phyloP scores from a whole-genome alignment of 2,329 filamentous ascomycete species.

The Tolypocladium nubicola region DNA sequence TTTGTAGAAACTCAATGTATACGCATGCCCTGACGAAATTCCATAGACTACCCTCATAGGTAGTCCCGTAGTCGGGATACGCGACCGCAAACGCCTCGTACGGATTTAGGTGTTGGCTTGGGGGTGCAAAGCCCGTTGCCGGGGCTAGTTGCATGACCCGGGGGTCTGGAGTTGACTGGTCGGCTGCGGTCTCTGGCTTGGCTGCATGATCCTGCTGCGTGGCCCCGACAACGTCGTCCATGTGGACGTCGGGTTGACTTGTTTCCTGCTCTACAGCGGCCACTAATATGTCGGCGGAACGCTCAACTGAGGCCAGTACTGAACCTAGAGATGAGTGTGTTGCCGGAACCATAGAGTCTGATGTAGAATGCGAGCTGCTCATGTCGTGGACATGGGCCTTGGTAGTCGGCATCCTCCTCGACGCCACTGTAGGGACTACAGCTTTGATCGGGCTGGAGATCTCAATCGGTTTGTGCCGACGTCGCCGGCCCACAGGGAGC shows the following conservation, averaged over 20 bases:
- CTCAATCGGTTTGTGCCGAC: conserved; percentile 15
- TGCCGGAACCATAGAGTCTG: conserved; percentile 18
- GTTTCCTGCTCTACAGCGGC: not conserved
- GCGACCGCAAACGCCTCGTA: conserved; percentile 26
- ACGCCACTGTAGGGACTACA: conserved; percentile 3
- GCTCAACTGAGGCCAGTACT: not conserved
- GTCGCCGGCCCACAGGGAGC: conserved; percentile 3
- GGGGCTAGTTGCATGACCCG: conserved; percentile 4
- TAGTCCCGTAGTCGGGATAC: conserved; percentile 33
- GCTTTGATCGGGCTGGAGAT: conserved; percentile 7
- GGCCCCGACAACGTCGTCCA: not conserved
- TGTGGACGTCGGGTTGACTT: not conserved
- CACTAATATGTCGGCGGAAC: conserved; percentile 3
- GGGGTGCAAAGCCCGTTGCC: not conserved
- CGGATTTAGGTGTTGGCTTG: conserved; percentile 9
- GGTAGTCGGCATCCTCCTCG: conserved; percentile 12
- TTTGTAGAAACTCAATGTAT: conserved; percentile 27
- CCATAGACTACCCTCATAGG: conserved; percentile 24
- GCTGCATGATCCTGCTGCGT: not conserved
- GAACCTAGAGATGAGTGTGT: conserved; percentile 7
- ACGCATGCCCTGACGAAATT: conserved; percentile 35
- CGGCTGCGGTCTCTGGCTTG: not conserved
- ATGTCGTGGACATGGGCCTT: conserved; percentile 9
- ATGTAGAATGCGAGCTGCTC: conserved; percentile 14
- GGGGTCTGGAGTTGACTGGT: not conserved